A percentile compares a stretch with the other conserved stretches of the same genome.
These are phyloP conservation scores for Solanum peruvianum DNA, from an alignment of 257 asterid genomes.

Conservation along the genomic window DNA sequence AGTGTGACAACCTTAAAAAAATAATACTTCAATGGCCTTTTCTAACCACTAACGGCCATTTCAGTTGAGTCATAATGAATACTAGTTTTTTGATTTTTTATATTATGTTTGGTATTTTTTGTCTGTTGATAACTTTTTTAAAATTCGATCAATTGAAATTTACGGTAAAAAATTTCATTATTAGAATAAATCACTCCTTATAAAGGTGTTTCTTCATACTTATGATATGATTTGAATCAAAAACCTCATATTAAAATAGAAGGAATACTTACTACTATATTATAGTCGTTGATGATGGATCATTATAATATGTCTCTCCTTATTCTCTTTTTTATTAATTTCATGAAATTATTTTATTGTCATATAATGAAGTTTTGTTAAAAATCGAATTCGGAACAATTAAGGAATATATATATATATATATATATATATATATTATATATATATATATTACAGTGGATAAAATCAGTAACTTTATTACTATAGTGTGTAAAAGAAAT, in stretches of 20 bases:
- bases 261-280: background rate
- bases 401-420: background rate
- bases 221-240: background rate
- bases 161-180: background rate
- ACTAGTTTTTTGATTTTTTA: background rate
- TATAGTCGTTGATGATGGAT: background rate
- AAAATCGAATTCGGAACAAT: background rate
- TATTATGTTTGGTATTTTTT: background rate
- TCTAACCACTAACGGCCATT: conserved; percentile 3
- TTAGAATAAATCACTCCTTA: background rate
- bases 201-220: background rate
- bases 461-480: too few species aligned
- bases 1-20: conserved; percentile 1
- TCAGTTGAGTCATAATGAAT: background rate
- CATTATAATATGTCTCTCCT: background rate
- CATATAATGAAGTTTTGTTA: background rate
- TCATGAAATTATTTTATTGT: background rate
- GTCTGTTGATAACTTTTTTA: rapidly evolving
- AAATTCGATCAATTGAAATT: background rate
- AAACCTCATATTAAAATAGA: background rate
- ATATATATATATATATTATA: too few species aligned
- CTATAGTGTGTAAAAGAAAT: too few species aligned
- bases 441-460: too few species aligned
- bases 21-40: background rate
- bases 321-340: too few species aligned